Evolutionary conservation across 305 asterid species (phyloP).

Genomic region (Ilex paraguariensis): DNA sequence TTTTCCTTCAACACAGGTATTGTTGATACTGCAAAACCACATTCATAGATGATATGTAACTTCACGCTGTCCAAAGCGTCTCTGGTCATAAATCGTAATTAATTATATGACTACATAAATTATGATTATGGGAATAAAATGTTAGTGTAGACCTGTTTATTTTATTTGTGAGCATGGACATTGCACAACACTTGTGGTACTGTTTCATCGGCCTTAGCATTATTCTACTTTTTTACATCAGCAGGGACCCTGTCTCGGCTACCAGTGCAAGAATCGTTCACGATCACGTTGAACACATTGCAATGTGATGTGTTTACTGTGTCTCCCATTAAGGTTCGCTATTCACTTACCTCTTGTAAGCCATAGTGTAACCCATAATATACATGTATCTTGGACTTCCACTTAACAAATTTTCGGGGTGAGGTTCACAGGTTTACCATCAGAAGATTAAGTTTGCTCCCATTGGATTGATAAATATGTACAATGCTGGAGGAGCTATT

Average conservation of each 20-base stretch:
- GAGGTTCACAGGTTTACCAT: conserved; percentile 27
- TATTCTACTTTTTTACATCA: conserved; percentile 2
- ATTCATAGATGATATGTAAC: not conserved
- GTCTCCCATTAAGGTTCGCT: conserved; percentile 40
- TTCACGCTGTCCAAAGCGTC: not conserved
- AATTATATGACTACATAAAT: not conserved
- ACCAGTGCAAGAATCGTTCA: conserved; percentile 24
- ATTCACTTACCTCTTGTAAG: not conserved
- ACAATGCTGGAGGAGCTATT: conserved; percentile 53
- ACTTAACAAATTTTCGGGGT: too few relatives aligned
- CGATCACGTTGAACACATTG: conserved; percentile 32
- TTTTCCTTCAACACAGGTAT: conserved; percentile 53
- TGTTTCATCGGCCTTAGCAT: not conserved
- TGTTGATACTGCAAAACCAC: not conserved
- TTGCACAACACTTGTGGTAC: too few relatives aligned
- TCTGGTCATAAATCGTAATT: not conserved
- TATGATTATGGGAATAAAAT: not conserved
- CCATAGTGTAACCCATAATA: not conserved
- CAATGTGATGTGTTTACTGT: conserved; percentile 44
- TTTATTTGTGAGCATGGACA: not conserved
- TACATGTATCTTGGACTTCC: not conserved
- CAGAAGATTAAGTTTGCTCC: conserved; percentile 37
- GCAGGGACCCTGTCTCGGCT: conserved; percentile 31
- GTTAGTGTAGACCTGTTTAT: not conserved
- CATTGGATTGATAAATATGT: conserved; percentile 47